These are phyloP conservation scores for Penicillium sp. DNA, from an alignment of 2,329 filamentous ascomycete species.

Conservation along the genomic window DNA sequence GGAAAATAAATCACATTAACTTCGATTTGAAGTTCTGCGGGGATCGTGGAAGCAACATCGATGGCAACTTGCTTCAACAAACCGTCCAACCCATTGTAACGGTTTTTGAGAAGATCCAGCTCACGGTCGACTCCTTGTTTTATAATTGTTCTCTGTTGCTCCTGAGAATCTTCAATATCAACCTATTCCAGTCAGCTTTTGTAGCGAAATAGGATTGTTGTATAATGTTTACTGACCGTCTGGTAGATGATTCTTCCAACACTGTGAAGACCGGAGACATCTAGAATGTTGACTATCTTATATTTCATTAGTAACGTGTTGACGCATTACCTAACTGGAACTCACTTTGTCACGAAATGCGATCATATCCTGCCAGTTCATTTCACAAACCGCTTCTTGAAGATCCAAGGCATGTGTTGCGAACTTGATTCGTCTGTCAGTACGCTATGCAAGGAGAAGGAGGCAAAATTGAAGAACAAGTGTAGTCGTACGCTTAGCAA, in stretches of 20 bases:
- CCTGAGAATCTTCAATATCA: conserved; percentile 73
- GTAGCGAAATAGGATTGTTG: neutral
- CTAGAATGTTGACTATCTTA: conserved; percentile 58
- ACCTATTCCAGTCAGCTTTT: conserved; percentile 42
- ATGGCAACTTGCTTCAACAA: conserved; percentile 66
- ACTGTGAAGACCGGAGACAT: conserved; percentile 56
- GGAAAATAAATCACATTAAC: conserved; percentile 86
- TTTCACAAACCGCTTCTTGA: conserved; percentile 57
- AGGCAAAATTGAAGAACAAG: neutral
- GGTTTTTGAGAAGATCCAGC: conserved; percentile 73
- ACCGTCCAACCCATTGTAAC: conserved; percentile 71
- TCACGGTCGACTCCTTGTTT: conserved; percentile 65
- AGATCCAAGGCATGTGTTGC: conserved; percentile 67
- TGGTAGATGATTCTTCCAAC: conserved; percentile 69
- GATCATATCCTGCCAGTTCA: conserved; percentile 53
- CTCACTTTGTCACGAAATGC: conserved; percentile 53
- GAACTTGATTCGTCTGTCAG: conserved; percentile 50
- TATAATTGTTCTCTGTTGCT: conserved; percentile 69
- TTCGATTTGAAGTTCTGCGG: conserved; percentile 51
- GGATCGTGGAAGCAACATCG: conserved; percentile 60
- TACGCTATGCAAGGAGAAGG: neutral
- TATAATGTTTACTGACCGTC: conserved; percentile 42
- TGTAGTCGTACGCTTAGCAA: conserved; percentile 50
- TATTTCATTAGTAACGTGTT: neutral
- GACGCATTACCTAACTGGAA: neutral